Conservation (phyloP, 371 early-diverging fungal genomes). For the Mortierella sp. region DNA sequence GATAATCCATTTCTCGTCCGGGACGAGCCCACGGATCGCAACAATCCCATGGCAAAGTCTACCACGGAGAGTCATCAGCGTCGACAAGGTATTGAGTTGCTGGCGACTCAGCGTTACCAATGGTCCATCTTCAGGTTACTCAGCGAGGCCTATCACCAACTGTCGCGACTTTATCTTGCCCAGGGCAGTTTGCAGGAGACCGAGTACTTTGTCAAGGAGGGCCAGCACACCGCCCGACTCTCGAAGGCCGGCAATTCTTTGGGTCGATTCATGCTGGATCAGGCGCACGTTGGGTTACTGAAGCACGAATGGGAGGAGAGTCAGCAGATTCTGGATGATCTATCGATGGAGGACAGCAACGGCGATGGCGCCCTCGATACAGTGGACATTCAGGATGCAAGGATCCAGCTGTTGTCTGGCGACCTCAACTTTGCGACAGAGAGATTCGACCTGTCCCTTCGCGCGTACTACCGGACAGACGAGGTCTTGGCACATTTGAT, state of each 20-base stretch:
- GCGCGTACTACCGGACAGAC: slow-evolving; percentile 62
- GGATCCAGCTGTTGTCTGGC: slow-evolving; percentile 60
- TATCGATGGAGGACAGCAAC: slow-evolving; percentile 20
- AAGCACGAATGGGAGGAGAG: slow-evolving; percentile 63
- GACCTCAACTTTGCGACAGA: slow-evolving; percentile 60
- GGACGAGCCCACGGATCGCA: not conserved
- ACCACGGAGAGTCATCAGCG: slow-evolving; percentile 22
- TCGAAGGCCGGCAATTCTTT: slow-evolving; percentile 63
- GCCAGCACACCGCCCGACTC: slow-evolving; percentile 65
- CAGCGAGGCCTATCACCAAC: slow-evolving; percentile 62
- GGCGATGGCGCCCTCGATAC: slow-evolving; percentile 13
- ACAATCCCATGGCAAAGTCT: not conserved
- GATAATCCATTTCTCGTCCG: slow-evolving; percentile 41
- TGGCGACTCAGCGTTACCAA: slow-evolving; percentile 41
- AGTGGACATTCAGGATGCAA: slow-evolving; percentile 47
- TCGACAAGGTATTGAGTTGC: slow-evolving; percentile 31
- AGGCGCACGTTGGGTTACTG: slow-evolving; percentile 70
- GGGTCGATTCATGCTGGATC: slow-evolving; percentile 60
- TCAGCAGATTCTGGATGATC: slow-evolving; percentile 47
- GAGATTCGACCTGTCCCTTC: slow-evolving; percentile 59
- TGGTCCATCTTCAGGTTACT: slow-evolving; percentile 54
- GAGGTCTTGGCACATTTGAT: slow-evolving; percentile 61
- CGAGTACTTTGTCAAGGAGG: slow-evolving; percentile 75
- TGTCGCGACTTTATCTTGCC: slow-evolving; percentile 66
- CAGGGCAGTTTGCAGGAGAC: slow-evolving; percentile 80